phyloP scores from a whole-genome alignment of 164 flowering plant genomes.

The Magnolia sinica region DNA sequence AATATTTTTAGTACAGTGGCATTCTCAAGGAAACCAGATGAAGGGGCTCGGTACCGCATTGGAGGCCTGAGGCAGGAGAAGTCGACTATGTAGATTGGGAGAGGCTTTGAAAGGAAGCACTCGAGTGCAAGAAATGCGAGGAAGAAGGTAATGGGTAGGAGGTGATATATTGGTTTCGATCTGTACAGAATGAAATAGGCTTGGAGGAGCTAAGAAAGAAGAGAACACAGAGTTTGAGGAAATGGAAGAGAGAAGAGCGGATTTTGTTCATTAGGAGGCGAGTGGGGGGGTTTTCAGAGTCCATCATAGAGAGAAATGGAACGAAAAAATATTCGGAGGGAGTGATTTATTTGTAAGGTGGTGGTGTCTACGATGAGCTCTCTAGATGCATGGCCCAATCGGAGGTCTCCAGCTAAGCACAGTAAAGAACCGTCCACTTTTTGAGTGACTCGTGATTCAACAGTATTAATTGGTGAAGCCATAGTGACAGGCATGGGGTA shows the following conservation, averaged over 20 bases:
- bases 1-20: slow-evolving; percentile 28
- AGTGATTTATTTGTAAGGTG: no score
- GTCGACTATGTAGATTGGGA: slow-evolving; percentile 49
- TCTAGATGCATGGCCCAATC: no score
- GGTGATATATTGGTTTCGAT: slow-evolving; percentile 26
- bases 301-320: background rate
- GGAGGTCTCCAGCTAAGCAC: no score
- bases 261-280: background rate
- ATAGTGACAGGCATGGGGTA: no score
- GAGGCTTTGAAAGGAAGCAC: slow-evolving; percentile 20
- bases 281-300: background rate
- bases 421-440: no score
- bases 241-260: background rate
- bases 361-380: no score
- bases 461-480: no score
- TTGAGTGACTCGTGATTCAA: no score
- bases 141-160: slow-evolving; percentile 12
- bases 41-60: slow-evolving; percentile 45
- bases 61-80: slow-evolving; percentile 68
- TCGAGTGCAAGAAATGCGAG: slow-evolving; percentile 17
- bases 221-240: slow-evolving; percentile 15
- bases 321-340: background rate
- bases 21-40: slow-evolving; percentile 48
- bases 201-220: slow-evolving; percentile 17
- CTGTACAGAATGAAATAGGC: slow-evolving; percentile 15